Percentiles rank a stretch among this genome's conserved stretches.
These are phyloP conservation scores for Aphanomyces astaci DNA, from an alignment of 352 stramenopile genomes.

Conservation along the genomic window DNA sequence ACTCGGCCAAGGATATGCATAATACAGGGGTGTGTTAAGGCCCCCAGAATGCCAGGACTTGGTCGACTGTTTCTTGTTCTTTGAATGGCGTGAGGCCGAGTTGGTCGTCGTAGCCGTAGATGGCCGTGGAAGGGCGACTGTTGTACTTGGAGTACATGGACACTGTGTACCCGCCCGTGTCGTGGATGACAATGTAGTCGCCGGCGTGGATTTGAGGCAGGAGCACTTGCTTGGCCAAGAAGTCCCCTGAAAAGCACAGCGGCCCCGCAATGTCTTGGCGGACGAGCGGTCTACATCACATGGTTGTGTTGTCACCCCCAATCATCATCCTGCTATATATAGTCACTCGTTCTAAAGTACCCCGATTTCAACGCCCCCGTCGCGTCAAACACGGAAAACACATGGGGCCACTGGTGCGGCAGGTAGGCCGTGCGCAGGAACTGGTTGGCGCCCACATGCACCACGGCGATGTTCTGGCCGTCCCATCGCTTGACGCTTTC, in stretches of 20 bases:
- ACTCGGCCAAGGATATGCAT: too few species aligned
- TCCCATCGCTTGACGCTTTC: conserved; percentile 85
- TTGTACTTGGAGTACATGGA: conserved; percentile 88
- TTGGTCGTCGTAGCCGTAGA: conserved; percentile 53
- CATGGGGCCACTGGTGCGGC: conserved; percentile 75
- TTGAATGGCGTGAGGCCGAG: conserved; percentile 53
- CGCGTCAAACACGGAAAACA: conserved; percentile 56
- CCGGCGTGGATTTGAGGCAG: conserved; percentile 63
- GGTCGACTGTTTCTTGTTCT: conserved; percentile 51
- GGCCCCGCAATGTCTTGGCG: conserved; percentile 84
- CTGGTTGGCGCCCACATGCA: conserved; percentile 87
- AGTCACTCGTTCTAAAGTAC: neutral
- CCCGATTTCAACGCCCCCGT: conserved; percentile 40
- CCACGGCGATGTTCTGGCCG: conserved; percentile 65
- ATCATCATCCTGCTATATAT: too few species aligned
- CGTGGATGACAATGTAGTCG: conserved; percentile 77
- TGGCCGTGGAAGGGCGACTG: conserved; percentile 57
- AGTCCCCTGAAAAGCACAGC: conserved; percentile 89
- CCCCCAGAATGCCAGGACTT: conserved; percentile 70
- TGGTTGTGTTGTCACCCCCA: too few species aligned
- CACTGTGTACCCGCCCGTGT: conserved; percentile 83
- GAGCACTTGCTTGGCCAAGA: conserved; percentile 69
- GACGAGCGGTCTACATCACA: conserved; percentile 30
- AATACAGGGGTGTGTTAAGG: too few species aligned
- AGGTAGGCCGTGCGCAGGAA: conserved; percentile 85